Percentiles rank a stretch among this genome's conserved stretches.
These are phyloP conservation scores for Articulospora tetracladia DNA, from an alignment of 495 filamentous ascomycete species.

Conservation along the genomic window DNA sequence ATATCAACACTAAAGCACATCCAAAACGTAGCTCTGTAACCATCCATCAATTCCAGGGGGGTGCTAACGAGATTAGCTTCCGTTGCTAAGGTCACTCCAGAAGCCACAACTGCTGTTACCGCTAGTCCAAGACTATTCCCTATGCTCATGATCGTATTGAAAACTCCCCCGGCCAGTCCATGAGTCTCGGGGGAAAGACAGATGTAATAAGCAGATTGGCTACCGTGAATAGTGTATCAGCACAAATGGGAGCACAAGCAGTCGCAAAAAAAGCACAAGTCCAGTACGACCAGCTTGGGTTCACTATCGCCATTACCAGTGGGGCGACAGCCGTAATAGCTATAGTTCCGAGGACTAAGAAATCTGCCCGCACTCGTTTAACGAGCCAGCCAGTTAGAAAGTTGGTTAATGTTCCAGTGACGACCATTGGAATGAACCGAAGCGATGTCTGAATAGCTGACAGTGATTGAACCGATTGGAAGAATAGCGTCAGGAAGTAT, in stretches of 20 bases:
- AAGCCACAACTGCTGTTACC: conserved; percentile 51
- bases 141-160: conserved; percentile 60
- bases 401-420: conserved; percentile 50
- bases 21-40: conserved; percentile 61
- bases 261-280: conserved; percentile 46
- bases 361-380: conserved; percentile 46
- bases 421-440: conserved; percentile 51
- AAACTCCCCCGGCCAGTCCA: conserved; percentile 59
- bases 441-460: conserved; percentile 44
- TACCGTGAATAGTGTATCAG: conserved; percentile 59
- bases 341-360: conserved; percentile 41
- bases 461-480: conserved; percentile 44
- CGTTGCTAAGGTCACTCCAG: conserved; percentile 38
- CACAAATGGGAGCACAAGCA: conserved; percentile 46
- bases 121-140: conserved; percentile 57
- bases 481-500: conserved; percentile 48
- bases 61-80: conserved; percentile 25
- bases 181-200: conserved; percentile 56
- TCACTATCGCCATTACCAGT: conserved; percentile 47
- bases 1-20: conserved; percentile 48
- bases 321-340: conserved; percentile 43
- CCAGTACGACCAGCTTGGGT: conserved; percentile 53
- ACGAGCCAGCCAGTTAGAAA: conserved; percentile 50
- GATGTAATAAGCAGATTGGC: conserved; percentile 58
- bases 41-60: conserved; percentile 43